Base-by-base conservation (phyloP, 805 yeast genomes). In the Grigorovia yakushimaensis region DNA sequence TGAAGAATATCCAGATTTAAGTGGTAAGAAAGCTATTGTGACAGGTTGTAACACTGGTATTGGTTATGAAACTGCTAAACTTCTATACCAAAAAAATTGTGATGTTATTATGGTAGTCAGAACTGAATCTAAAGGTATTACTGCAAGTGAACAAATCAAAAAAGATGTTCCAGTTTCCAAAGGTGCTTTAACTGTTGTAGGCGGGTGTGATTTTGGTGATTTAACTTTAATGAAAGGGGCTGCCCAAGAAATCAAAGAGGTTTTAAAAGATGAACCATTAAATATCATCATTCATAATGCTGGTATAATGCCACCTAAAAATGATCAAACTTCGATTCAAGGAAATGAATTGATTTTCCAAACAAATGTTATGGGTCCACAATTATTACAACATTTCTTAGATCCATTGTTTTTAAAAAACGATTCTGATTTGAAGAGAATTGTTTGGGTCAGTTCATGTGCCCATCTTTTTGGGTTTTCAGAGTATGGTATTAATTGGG, bases 41-140 rank as follows among this genome's bases (percentile, higher is more conserved):
- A 70, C 74, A 6, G 74, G 74, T 44, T 62, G 64, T 21, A 69
- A 65, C 43, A 54, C 71, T 8, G 74, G 74, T 41, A 60, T 71
- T 43, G 67, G 67, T n/a, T 56, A 47, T 11, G 47, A 59, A 8
- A 56, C 51, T 54, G 65, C 37, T 51, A 58, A 54, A 38, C 41
- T 56, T 23, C 47, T 63, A 10, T 55, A 64, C 40, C 60, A 64
- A 11, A 68, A 64, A 48, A 60, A 68, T 46, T 67, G 69, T 55
- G 52, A 61, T 23, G 62, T 64, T 17, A 54, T 61, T 13, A 53
- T 56, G 20, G 60, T 68, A 17, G 66, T 66, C 4, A 65, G 74
- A 60, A 65, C 51, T 13, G 59, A 61, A 45, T 54, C 56, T 9
- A 68, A 67, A 45, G 66, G 71, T 17, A 42, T 55, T 3, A 58